phyloP scores from a whole-genome alignment of 495 filamentous ascomycete species.

The Xylaria intraflava region DNA sequence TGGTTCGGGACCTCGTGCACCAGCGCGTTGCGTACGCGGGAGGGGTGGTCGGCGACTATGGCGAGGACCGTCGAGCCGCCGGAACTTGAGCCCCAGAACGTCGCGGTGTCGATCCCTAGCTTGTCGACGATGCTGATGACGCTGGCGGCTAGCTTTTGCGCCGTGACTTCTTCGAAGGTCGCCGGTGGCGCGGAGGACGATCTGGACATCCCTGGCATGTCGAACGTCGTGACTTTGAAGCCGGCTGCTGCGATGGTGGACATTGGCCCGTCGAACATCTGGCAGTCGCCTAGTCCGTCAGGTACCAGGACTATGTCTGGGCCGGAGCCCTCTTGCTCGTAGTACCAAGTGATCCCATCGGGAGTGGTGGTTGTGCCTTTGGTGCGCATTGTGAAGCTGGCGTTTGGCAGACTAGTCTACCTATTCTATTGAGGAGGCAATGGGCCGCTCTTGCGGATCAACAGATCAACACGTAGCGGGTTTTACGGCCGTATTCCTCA shows the following conservation, averaged over 20 bases:
- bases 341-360: conserved; percentile 24
- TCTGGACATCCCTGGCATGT: conserved; percentile 27
- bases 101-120: conserved; percentile 13
- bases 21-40: conserved; percentile 14
- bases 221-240: conserved; percentile 26
- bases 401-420: not conserved
- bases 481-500: too few species aligned
- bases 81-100: conserved; percentile 21
- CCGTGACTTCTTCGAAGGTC: conserved; percentile 12
- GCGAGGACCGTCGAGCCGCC: conserved; percentile 18
- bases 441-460: too few species aligned
- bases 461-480: too few species aligned
- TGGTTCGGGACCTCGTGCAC: conserved; percentile 21
- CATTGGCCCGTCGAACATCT: conserved; percentile 15
- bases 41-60: conserved; percentile 11
- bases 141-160: conserved; percentile 16
- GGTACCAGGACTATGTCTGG: conserved; percentile 23
- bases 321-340: conserved; percentile 14
- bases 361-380: conserved; percentile 9
- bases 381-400: conserved; percentile 4
- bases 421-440: too few species aligned
- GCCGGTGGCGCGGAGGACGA: conserved; percentile 9
- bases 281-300: conserved; percentile 24
- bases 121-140: conserved; percentile 23
- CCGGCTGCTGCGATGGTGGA: conserved; percentile 6